These are phyloP conservation scores for Cutaneotrichosporon cutaneum DNA, from an alignment of 1,284 basidiomycete genomes.

Conservation along the genomic window DNA sequence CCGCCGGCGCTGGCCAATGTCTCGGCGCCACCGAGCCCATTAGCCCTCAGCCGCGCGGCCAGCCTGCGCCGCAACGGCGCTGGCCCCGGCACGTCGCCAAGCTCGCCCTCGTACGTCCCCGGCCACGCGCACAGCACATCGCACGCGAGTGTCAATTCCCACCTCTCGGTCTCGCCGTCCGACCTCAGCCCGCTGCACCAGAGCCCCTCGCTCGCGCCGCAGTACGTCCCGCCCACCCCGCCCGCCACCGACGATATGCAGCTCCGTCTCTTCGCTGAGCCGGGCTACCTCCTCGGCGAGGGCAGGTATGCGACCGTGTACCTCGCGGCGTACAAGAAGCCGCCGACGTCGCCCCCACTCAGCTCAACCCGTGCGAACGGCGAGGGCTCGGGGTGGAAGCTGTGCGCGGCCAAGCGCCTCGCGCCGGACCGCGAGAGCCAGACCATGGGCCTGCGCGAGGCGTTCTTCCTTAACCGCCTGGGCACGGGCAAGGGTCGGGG, in stretches of 20 bases:
- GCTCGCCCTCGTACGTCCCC: slow-evolving; percentile 15
- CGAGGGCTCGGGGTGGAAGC: slow-evolving; percentile 35
- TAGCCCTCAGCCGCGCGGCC: slow-evolving; percentile 42
- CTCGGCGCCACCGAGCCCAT: slow-evolving; percentile 34
- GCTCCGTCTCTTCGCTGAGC: slow-evolving; percentile 41
- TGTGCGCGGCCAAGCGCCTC: slow-evolving; percentile 55
- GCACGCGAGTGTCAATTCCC: slow-evolving; percentile 2
- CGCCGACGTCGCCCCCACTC: not conserved
- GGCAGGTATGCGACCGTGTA: slow-evolving; percentile 55
- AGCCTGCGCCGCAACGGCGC: slow-evolving; percentile 14
- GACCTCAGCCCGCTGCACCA: slow-evolving; percentile 42
- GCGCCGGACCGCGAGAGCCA: slow-evolving; percentile 54
- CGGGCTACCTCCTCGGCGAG: slow-evolving; percentile 51
- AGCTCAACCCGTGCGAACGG: not conserved
- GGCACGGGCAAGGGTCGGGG: slow-evolving; percentile 22
- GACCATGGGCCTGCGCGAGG: slow-evolving; percentile 54
- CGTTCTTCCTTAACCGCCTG: slow-evolving; percentile 54
- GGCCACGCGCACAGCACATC: slow-evolving; percentile 11
- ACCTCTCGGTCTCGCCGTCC: slow-evolving; percentile 9
- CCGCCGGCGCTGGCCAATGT: slow-evolving; percentile 28
- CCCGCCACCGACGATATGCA: slow-evolving; percentile 36
- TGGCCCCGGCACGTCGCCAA: not conserved
- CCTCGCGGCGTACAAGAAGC: slow-evolving; percentile 40
- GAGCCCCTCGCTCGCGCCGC: slow-evolving; percentile 35
- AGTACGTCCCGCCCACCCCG: slow-evolving; percentile 41